Conservation (phyloP, 208 protist genomes). For the Trypanosoma avium region DNA sequence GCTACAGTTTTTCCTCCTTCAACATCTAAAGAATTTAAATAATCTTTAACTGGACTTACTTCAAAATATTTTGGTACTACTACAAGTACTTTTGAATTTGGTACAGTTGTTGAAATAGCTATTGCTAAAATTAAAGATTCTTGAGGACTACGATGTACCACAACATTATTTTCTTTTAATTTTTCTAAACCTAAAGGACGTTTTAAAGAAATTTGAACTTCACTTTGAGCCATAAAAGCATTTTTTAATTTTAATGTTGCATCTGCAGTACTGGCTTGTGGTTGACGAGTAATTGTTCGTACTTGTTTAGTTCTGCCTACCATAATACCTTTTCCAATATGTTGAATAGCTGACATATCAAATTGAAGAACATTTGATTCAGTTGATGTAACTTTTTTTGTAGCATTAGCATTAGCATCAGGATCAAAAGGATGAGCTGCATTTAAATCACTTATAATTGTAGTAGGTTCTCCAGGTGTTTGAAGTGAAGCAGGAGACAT, state of each 20-base stretch:
- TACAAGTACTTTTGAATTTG: slow-evolving; percentile 58
- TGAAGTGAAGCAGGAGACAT: slow-evolving; percentile 61
- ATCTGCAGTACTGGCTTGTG: slow-evolving; percentile 34
- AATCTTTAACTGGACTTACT: slow-evolving; percentile 45
- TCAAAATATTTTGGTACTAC: slow-evolving; percentile 82
- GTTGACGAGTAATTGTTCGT: slow-evolving; percentile 56
- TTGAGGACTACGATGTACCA: slow-evolving; percentile 45
- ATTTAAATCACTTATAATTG: slow-evolving; percentile 29
- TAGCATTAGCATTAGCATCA: slow-evolving; percentile 5
- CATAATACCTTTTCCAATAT: slow-evolving; percentile 79
- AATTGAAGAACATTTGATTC: slow-evolving; percentile 80
- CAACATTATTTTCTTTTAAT: slow-evolving; percentile 38
- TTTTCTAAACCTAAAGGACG: slow-evolving; percentile 23
- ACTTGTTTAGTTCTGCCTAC: slow-evolving; percentile 75
- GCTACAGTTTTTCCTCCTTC: slow-evolving; percentile 27
- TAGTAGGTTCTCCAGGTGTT: slow-evolving; percentile 30
- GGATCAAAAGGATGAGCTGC: slow-evolving; percentile 40
- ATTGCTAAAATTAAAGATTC: slow-evolving; percentile 51
- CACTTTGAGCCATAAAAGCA: slow-evolving; percentile 35
- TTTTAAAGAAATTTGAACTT: background rate
- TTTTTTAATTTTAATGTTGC: slow-evolving; percentile 45
- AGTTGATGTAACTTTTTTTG: slow-evolving; percentile 11
- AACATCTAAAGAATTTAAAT: slow-evolving; percentile 35
- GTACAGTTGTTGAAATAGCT: slow-evolving; percentile 25
- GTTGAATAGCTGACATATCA: slow-evolving; percentile 77